phyloP scores from a whole-genome alignment of 805 yeast genomes.

The Zygoascus biomembranicola region DNA sequence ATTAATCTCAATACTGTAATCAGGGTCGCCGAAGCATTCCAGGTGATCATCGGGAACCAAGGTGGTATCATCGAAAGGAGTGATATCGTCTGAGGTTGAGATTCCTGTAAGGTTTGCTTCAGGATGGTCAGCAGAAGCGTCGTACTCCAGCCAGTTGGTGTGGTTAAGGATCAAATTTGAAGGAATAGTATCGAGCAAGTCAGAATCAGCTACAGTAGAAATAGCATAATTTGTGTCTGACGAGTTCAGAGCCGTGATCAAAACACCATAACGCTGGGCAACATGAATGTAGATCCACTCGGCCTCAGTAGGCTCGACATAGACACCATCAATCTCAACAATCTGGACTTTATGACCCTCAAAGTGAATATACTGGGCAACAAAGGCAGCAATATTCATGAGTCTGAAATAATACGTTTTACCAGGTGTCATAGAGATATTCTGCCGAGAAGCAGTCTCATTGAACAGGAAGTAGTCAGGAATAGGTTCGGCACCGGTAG shows the following conservation, averaged over 20 bases:
- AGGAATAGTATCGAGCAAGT: slow-evolving; percentile 75
- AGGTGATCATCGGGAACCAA: slow-evolving; percentile 54
- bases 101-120: slow-evolving; percentile 29
- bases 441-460: slow-evolving; percentile 49
- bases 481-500: slow-evolving; percentile 97
- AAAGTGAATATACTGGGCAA: slow-evolving; percentile 79
- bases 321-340: slow-evolving; percentile 87
- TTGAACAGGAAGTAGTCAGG: slow-evolving; percentile 77
- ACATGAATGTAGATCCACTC: slow-evolving; percentile 69
- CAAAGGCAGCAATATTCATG: slow-evolving; percentile 83
- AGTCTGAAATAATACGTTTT: slow-evolving; percentile 77
- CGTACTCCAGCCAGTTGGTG: slow-evolving; percentile 66
- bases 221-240: slow-evolving; percentile 66
- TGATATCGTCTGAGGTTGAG: slow-evolving; percentile 36
- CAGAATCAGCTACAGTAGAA: slow-evolving; percentile 70
- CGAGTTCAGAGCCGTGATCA: slow-evolving; percentile 62
- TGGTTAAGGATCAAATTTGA: slow-evolving; percentile 56
- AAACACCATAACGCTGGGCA: slow-evolving; percentile 85
- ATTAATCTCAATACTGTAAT: slow-evolving; percentile 53
- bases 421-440: slow-evolving; percentile 61
- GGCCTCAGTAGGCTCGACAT: slow-evolving; percentile 68
- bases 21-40: slow-evolving; percentile 58
- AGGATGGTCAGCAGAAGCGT: slow-evolving; percentile 38
- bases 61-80: slow-evolving; percentile 67
- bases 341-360: slow-evolving; percentile 83